These are phyloP conservation scores for Neonectria punicea DNA, from an alignment of 2,329 filamentous ascomycete genomes.

Conservation along the genomic window DNA sequence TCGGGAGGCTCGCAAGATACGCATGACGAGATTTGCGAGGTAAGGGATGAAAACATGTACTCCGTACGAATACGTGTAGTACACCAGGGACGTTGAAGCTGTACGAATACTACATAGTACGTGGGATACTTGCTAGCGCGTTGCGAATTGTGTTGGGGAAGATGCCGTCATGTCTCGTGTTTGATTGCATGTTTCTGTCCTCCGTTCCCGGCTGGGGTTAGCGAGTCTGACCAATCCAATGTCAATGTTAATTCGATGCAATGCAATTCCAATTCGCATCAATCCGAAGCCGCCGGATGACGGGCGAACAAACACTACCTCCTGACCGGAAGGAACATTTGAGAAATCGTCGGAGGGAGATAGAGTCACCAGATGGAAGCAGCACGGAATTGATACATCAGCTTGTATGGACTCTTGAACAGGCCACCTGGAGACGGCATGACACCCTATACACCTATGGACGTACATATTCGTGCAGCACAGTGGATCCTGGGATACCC, in stretches of 20 bases:
- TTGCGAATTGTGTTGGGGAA: conserved; percentile 16
- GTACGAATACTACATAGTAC: not conserved
- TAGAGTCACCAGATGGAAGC: conserved; percentile 6
- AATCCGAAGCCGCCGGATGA: conserved; percentile 7
- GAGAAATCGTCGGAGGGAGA: not conserved
- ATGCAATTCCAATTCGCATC: not conserved
- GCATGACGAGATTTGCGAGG: not conserved
- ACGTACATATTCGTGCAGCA: conserved; percentile 10
- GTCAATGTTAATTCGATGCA: not conserved
- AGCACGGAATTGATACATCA: conserved; percentile 18
- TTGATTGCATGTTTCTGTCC: conserved; percentile 27
- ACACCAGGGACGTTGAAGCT: not conserved
- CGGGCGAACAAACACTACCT: not conserved
- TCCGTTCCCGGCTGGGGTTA: not conserved
- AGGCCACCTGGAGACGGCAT: conserved; percentile 23
- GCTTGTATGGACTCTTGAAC: conserved; percentile 12
- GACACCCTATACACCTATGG: conserved; percentile 19
- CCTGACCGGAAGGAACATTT: conserved; percentile 7
- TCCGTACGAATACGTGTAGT: not conserved
- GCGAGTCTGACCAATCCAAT: conserved; percentile 1
- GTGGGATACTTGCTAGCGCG: not conserved
- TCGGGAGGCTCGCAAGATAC: conserved; percentile 17
- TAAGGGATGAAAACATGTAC: not conserved
- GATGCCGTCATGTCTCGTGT: conserved; percentile 29
- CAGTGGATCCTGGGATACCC: conserved; percentile 1